phyloP scores from a whole-genome alignment of 2,329 filamentous ascomycete species.

The Penicillium sclerotiorum region DNA sequence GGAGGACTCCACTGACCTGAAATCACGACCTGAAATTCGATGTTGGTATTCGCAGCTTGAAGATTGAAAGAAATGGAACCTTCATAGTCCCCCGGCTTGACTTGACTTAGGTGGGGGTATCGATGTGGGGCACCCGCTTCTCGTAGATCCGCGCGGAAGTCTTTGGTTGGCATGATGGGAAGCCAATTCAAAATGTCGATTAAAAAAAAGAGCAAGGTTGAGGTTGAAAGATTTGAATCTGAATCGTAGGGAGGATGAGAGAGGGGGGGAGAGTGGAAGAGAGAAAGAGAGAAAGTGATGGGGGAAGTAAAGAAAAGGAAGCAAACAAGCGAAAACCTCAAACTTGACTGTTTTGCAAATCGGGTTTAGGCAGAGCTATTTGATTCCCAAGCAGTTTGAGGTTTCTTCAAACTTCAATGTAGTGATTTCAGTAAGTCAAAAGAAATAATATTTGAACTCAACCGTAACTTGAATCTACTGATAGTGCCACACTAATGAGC shows the following conservation, averaged over 20 bases:
- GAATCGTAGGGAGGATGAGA: not conserved
- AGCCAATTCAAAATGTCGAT: no score
- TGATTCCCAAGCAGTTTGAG: no score
- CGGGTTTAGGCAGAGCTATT: no score
- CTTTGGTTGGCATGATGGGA: conserved; percentile 65
- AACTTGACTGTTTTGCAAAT: no score
- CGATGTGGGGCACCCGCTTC: conserved; percentile 40
- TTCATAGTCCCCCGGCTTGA: conserved; percentile 69
- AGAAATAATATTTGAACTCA: no score
- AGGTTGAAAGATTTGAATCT: not conserved
- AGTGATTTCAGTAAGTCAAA: no score
- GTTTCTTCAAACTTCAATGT: no score
- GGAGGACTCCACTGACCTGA: conserved; percentile 36
- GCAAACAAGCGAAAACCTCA: no score
- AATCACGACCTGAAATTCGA: conserved; percentile 44
- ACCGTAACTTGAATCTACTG: no score
- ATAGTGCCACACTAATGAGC: no score
- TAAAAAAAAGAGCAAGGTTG: not conserved
- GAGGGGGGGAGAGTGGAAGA: not conserved
- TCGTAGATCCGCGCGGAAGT: conserved; percentile 64
- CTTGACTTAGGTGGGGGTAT: conserved; percentile 54
- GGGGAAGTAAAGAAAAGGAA: not conserved
- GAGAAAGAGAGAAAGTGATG: not conserved
- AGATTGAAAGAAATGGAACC: conserved; percentile 70
- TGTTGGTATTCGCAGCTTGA: conserved; percentile 20